Conservation (phyloP, 257 asterid species). For the Solanum verrucosum region DNA sequence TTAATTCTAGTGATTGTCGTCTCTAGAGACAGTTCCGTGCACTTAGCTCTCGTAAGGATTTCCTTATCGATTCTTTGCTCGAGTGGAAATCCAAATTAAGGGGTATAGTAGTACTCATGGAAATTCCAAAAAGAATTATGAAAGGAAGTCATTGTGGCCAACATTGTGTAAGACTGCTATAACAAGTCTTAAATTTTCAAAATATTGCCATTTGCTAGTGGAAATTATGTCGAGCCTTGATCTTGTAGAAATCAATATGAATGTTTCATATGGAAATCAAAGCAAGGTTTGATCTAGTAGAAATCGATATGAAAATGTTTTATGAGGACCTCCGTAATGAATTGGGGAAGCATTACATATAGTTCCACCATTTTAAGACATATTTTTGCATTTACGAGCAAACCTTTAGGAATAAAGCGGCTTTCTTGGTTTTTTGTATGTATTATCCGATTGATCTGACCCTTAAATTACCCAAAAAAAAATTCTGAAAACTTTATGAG, state of each 20-base stretch:
- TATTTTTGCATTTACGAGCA: neutral
- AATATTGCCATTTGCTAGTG: slow-evolving; percentile 83
- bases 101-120: slow-evolving; percentile 3
- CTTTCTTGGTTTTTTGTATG: neutral
- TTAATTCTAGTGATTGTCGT: slow-evolving; percentile 32
- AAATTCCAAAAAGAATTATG: slow-evolving; percentile 21
- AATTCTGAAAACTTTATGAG: no score
- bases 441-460: no score
- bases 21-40: neutral
- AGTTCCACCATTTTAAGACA: neutral
- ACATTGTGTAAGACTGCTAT: slow-evolving; percentile 64
- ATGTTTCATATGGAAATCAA: neutral
- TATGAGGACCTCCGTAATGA: neutral
- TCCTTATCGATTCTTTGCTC: slow-evolving; percentile 39
- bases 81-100: slow-evolving; percentile 51
- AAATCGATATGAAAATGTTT: no score
- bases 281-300: no score
- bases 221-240: slow-evolving; percentile 84
- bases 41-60: neutral
- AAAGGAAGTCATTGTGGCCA: slow-evolving; percentile 45
- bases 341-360: no score
- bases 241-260: slow-evolving; percentile 19
- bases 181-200: slow-evolving; percentile 74
- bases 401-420: no score
- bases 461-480: neutral